Evolutionary conservation across 495 filamentous ascomycete species (phyloP), one percentile per base, ranked within the genome.

Genomic region (Tuber aestivum): DNA sequence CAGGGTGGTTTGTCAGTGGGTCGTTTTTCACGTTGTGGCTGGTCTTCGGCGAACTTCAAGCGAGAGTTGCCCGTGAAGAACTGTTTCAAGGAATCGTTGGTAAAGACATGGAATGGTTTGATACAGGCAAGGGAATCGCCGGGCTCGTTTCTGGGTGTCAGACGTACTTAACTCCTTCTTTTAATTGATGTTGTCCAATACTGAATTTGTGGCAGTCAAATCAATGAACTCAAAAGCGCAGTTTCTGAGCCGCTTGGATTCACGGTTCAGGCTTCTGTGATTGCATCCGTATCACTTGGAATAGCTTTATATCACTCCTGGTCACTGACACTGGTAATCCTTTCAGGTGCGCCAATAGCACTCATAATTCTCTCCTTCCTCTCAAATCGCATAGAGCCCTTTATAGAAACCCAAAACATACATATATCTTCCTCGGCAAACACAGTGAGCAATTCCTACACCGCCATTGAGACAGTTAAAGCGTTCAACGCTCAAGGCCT

Each of bases 71-170:
- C 37, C 88, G 93, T 40, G 85, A 87, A 41, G 85, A 81, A 40
- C 81, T 97, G 3, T 97, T 97, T 79, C 79, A 84, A 2, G 88
- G 87, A 3, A 83, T 98, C 27, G 79, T 96, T 35, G 81, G 86
- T 23, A 94, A 91, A 82, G 89, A 94, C 41, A 87, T 96, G 75
- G 87, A 86, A 72, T 99, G 95, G 94, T 98, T 92, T 79, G 94
- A 98, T 82, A 85, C 86, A 61, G 86, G 90, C 65, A 85, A 87
- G 77, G 95, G 94, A 7, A 88, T 93, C 48, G 88, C 89, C 6
- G 90, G 92, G 16, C 85, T 97, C 61, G 82, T 95, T 23, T 89
- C 90, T 21, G 85, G 89, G 65, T 84, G 94, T 18, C 91, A 95
- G 85, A 92, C 89, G 94, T 96, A 85, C 83, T 88, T 50, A 69